Evolutionary conservation across 2,329 filamentous ascomycete genomes (phyloP).

Genomic region (Ceratocystis harringtonii): DNA sequence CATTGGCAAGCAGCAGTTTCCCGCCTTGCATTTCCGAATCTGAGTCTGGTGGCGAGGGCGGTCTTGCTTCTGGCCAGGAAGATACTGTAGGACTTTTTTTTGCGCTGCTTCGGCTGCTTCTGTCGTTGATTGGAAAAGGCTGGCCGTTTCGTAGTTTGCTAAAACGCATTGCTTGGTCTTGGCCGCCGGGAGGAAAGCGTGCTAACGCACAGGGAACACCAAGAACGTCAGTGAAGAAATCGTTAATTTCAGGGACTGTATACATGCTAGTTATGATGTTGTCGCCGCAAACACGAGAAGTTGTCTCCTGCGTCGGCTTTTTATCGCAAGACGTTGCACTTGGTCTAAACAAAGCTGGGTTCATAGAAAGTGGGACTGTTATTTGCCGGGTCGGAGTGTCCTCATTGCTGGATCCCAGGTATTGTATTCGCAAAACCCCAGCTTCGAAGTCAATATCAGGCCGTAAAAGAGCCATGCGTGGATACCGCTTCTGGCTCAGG

Average conservation of each 20-base stretch:
- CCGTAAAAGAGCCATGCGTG: conserved; percentile 70
- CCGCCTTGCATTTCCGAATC: conserved; percentile 31
- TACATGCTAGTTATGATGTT: conserved; percentile 57
- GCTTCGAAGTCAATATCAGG: conserved; percentile 56
- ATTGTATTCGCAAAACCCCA: conserved; percentile 49
- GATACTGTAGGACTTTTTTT: background rate
- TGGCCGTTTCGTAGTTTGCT: conserved; percentile 37
- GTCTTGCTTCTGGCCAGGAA: conserved; percentile 33
- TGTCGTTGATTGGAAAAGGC: conserved; percentile 20
- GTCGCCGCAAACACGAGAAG: conserved; percentile 71
- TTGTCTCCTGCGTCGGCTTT: background rate
- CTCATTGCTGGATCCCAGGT: conserved; percentile 25
- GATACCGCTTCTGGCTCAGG: conserved; percentile 77
- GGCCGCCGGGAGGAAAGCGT: conserved; percentile 58
- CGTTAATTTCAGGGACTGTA: conserved; percentile 45
- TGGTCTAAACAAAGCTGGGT: conserved; percentile 41
- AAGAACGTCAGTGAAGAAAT: conserved; percentile 63
- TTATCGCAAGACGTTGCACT: conserved; percentile 4
- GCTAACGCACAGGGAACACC: conserved; percentile 71
- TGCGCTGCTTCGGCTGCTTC: background rate
- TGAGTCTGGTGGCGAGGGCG: conserved; percentile 40
- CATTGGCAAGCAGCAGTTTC: conserved; percentile 73
- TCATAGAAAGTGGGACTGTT: conserved; percentile 49
- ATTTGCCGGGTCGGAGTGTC: conserved; percentile 26
- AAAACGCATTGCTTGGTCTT: conserved; percentile 45